Evolutionary conservation across 208 protist genomes (phyloP).

Genomic region (Wallacemonas sp.): DNA sequence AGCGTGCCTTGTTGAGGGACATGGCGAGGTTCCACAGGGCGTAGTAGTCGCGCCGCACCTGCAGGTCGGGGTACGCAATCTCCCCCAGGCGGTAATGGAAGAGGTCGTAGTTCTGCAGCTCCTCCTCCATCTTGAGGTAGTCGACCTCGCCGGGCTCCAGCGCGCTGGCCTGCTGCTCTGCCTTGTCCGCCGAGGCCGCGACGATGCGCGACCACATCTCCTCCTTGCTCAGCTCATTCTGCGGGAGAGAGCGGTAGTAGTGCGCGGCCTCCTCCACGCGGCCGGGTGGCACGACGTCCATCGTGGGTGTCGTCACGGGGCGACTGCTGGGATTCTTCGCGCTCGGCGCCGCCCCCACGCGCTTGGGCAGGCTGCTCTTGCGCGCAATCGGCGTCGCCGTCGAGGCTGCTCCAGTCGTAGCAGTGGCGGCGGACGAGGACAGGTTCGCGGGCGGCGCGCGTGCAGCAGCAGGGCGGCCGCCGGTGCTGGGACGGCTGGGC

Average conservation of each 20-base stretch:
- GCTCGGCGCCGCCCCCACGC: not conserved
- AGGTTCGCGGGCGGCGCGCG: not conserved
- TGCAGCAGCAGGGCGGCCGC: too few species aligned
- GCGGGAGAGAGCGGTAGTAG: constrained; percentile 79
- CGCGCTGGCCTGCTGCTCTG: constrained; percentile 33
- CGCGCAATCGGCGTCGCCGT: not conserved
- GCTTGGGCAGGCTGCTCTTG: not conserved
- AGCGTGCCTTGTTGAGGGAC: constrained; percentile 88
- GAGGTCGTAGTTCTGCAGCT: constrained; percentile 71
- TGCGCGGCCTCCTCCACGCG: constrained; percentile 58
- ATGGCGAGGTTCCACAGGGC: constrained; percentile 84
- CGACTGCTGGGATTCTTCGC: not conserved
- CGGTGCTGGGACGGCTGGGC: too few species aligned
- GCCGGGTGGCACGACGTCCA: not conserved
- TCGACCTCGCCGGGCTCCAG: constrained; percentile 64
- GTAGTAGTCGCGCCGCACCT: constrained; percentile 82
- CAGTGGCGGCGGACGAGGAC: not conserved
- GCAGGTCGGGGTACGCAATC: constrained; percentile 61
- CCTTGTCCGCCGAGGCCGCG: constrained; percentile 46
- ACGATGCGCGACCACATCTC: constrained; percentile 86
- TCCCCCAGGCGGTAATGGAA: constrained; percentile 86
- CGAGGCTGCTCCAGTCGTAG: not conserved
- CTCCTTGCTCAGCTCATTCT: constrained; percentile 83
- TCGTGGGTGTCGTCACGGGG: not conserved
- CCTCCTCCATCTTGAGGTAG: constrained; percentile 82